Evolutionary conservation across 768 basidiomycete genomes (phyloP).

Genomic region (Phlegmacium glaucopus): DNA sequence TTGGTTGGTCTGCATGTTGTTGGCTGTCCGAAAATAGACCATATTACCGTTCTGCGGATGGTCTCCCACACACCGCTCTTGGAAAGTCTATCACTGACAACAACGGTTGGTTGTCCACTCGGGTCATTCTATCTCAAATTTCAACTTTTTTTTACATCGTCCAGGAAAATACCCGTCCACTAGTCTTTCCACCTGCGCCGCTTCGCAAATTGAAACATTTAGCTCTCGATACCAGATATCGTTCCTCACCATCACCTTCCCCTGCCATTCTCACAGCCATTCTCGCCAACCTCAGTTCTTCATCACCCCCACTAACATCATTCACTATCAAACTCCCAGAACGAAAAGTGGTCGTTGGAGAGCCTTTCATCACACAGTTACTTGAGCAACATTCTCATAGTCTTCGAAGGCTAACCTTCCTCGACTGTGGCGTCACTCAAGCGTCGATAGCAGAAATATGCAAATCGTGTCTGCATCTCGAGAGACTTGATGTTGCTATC

Average conservation of each 20-base stretch:
- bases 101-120: slow-evolving; percentile 41
- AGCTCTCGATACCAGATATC: slow-evolving; percentile 46
- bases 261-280: slow-evolving; percentile 27
- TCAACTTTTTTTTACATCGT: slow-evolving; percentile 1
- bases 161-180: slow-evolving; percentile 34
- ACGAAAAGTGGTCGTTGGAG: slow-evolving; percentile 32
- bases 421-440: slow-evolving; percentile 40
- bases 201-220: slow-evolving; percentile 47
- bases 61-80: slow-evolving; percentile 49
- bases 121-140: neutral
- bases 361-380: slow-evolving; percentile 40
- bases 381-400: slow-evolving; percentile 37
- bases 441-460: slow-evolving; percentile 41
- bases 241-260: slow-evolving; percentile 26
- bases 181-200: slow-evolving; percentile 26
- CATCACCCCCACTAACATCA: slow-evolving; percentile 29
- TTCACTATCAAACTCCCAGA: slow-evolving; percentile 47
- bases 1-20: slow-evolving; percentile 60
- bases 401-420: slow-evolving; percentile 41
- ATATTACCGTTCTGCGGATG: slow-evolving; percentile 44
- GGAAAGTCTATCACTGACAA: slow-evolving; percentile 59
- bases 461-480: slow-evolving; percentile 39
- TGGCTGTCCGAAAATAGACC: slow-evolving; percentile 55
- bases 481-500: slow-evolving; percentile 48
- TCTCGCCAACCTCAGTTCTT: slow-evolving; percentile 28